Evolutionary conservation across 202 grass and related monocot species (phyloP).

Genomic region (Panicum virgatum): DNA sequence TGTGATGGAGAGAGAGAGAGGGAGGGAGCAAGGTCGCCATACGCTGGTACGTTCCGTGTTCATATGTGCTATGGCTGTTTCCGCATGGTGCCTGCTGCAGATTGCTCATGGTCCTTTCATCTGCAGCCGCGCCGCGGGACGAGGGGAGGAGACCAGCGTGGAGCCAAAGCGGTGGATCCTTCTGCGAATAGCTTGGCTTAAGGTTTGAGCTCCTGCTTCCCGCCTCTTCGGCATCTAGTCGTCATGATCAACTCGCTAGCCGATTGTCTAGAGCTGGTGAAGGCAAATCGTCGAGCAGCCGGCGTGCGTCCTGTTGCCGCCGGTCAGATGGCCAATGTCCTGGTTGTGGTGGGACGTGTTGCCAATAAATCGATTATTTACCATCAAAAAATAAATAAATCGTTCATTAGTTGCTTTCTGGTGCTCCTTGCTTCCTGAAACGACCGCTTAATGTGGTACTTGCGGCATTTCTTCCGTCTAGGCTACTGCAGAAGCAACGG

Average conservation of each 20-base stretch:
- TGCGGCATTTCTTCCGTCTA: not conserved
- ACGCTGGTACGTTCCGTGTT: not conserved
- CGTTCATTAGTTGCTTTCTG: not conserved
- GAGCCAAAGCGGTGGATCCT: not conserved
- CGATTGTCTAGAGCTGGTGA: not conserved
- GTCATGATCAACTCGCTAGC: not conserved
- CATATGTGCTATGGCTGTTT: not conserved
- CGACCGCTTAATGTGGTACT: not conserved
- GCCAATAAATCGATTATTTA: not conserved
- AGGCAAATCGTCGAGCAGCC: constrained; percentile 15
- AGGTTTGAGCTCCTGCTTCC: constrained; percentile 21
- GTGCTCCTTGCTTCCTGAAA: not conserved
- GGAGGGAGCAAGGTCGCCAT: not conserved
- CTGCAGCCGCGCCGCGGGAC: constrained; percentile 1
- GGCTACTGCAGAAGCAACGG: not conserved
- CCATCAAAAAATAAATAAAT: too few relatives aligned
- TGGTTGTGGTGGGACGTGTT: not conserved
- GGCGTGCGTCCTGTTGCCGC: not conserved
- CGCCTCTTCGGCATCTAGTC: not conserved
- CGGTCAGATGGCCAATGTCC: not conserved
- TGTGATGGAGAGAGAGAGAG: too few relatives aligned
- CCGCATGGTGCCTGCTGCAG: not conserved
- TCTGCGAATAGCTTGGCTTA: not conserved
- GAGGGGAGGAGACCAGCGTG: too few relatives aligned
- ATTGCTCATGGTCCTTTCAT: not conserved